Base-by-base conservation (phyloP, 192 early-diverging fungal species). In the Backusella psychrophila region DNA sequence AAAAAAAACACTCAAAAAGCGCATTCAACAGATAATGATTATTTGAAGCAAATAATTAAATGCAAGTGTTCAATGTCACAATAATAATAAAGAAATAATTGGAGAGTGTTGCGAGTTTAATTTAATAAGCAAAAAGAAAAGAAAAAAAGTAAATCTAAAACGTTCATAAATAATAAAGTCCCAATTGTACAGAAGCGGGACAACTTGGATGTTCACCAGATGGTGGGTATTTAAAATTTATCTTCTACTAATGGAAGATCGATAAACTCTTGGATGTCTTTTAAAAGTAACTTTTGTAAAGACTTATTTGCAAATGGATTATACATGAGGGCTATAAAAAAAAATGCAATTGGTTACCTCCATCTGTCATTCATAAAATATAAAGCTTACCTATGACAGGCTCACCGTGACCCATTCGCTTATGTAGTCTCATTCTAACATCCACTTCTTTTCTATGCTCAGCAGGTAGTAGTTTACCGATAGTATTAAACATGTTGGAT, bases 341-440 rank as follows among this genome's bases (percentile, higher is more conserved):
- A 33, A 49, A 17, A 29, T 29, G 9, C 9, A 29, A 12, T 63
- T 63, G 4, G 8, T 59, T 59, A 33, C n/a, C n/a, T 17, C 34
- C 8, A 76, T 29, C 36, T 9, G 21, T 11, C 17, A 59, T 59
- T 49, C 0, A 11, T 63, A 63, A 31, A 39, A 6, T 17, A 41
- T 12, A 4, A 49, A 33, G 9, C 70, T 81, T 73, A 82, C 81
- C 52, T 29, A 77, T 77, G 63, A 83, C 77, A 63, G 78, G 80
- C 15, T 83, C 75, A 23, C 75, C 78, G 73, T 83, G 82, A 4
- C 56, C 76, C 76, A 83, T 73, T 23, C 65, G 67, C 38, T 80
- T 83, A 69, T 83, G 80, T 29, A 83, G 15, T 66, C 78, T 53
- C 79, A 80, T 78, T 41, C 82, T 67, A 19, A 83, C 66, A 65